Conservation (phyloP, 1,139 yeast species). For the Wickerhamiella infanticola region DNA sequence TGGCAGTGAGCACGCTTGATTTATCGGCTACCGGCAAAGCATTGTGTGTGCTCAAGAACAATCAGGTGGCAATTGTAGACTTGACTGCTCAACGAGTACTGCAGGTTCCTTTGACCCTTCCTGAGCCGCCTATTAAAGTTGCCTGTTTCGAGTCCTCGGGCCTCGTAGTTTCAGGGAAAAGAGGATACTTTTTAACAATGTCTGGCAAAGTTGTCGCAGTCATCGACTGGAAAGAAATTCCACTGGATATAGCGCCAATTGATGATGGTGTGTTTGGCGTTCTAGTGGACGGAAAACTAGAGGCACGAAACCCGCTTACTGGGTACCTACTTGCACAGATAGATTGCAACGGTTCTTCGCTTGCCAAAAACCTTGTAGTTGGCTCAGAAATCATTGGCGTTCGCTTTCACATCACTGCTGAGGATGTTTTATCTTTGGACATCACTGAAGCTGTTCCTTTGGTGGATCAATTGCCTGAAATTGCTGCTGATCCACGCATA, state of each 20-base stretch:
- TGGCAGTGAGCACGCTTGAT: neutral
- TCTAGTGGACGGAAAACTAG: constrained; percentile 14
- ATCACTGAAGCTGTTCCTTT: constrained; percentile 30
- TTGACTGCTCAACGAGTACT: neutral
- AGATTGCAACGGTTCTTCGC: constrained; percentile 7
- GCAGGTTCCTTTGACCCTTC: neutral
- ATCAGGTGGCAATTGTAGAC: neutral
- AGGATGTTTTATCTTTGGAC: constrained; percentile 20
- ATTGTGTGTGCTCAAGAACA: neutral
- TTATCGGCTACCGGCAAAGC: neutral
- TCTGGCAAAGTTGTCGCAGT: neutral
- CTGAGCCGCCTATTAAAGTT: neutral
- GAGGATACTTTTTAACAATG: neutral
- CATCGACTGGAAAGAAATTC: neutral
- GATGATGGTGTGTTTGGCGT: neutral
- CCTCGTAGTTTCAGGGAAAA: neutral
- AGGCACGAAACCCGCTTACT: constrained; percentile 22
- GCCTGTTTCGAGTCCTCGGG: neutral
- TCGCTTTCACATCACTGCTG: constrained; percentile 18
- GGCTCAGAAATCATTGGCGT: constrained; percentile 18
- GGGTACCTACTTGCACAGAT: constrained; percentile 17
- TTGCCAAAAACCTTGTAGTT: constrained; percentile 6
- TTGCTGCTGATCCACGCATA: constrained; percentile 25
- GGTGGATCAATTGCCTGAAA: constrained; percentile 22
- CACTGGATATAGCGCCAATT: neutral